Conservation (phyloP, 73 alveolate genomes). For the Paramecium caudatum region DNA sequence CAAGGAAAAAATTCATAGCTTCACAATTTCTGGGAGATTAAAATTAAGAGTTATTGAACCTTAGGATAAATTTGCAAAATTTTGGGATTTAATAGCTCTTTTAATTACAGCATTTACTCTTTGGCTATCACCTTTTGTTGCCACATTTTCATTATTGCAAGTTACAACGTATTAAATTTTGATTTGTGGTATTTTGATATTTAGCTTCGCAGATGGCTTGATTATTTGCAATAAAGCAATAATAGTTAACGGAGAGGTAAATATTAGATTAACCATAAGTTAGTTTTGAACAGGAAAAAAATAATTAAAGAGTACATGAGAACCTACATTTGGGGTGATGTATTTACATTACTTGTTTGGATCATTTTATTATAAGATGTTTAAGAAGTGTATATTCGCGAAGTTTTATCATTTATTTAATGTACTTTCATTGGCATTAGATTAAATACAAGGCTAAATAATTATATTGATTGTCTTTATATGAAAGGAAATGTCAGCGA, state of each 20-base stretch:
- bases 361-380: neutral
- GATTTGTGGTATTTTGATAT: neutral
- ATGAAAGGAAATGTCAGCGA: conserved; percentile 26
- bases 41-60: neutral
- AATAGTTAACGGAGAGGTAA: neutral
- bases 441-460: neutral
- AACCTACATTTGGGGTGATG: neutral
- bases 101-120: neutral
- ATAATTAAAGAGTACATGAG: neutral
- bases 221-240: conserved; percentile 4
- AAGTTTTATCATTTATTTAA: neutral
- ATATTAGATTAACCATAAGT: too few relatives aligned
- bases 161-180: neutral
- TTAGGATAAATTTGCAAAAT: neutral
- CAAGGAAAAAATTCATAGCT: neutral
- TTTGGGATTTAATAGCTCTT: conserved; percentile 15
- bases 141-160: neutral
- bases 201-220: neutral
- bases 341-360: neutral
- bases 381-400: neutral
- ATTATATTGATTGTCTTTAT: conserved; percentile 24
- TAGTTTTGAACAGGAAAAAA: neutral
- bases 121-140: conserved; percentile 7
- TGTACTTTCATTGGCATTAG: neutral
- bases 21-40: neutral